phyloP scores from a whole-genome alignment of 768 basidiomycete species.

The Exsudoporus frostii region DNA sequence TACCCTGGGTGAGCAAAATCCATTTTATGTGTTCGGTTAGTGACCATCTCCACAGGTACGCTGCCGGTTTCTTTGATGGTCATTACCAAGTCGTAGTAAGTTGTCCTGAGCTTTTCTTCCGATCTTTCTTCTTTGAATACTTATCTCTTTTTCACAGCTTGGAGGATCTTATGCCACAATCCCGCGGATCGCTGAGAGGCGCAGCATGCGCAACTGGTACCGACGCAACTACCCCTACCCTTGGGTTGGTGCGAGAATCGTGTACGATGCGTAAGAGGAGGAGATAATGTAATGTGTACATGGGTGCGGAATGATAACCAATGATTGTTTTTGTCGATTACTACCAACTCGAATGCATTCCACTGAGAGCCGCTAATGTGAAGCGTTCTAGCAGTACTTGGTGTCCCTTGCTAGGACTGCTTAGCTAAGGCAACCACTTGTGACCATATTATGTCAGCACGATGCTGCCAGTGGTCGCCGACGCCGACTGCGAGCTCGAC shows the following conservation, averaged over 20 bases:
- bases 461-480: no score
- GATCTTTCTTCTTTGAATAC: neutral
- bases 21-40: neutral
- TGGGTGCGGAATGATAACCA: neutral
- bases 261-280: conserved; percentile 47
- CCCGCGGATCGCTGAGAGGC: conserved; percentile 74
- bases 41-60: conserved; percentile 47
- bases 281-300: no score
- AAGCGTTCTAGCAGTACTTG: no score
- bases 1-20: conserved; percentile 73
- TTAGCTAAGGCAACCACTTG: no score
- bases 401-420: no score
- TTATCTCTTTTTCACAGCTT: conserved; percentile 48
- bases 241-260: conserved; percentile 77
- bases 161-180: conserved; percentile 89
- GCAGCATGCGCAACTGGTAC: conserved; percentile 85
- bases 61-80: conserved; percentile 88
- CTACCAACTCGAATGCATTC: neutral
- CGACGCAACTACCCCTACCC: conserved; percentile 88
- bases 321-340: neutral
- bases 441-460: no score
- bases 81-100: conserved; percentile 85
- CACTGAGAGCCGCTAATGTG: no score
- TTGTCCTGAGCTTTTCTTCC: conserved; percentile 13
- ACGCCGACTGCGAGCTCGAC: no score